Percentiles rank a stretch among this genome's conserved stretches.
phyloP scores from a whole-genome alignment of 441 rosid genomes.

The Erodium trifolium region DNA sequence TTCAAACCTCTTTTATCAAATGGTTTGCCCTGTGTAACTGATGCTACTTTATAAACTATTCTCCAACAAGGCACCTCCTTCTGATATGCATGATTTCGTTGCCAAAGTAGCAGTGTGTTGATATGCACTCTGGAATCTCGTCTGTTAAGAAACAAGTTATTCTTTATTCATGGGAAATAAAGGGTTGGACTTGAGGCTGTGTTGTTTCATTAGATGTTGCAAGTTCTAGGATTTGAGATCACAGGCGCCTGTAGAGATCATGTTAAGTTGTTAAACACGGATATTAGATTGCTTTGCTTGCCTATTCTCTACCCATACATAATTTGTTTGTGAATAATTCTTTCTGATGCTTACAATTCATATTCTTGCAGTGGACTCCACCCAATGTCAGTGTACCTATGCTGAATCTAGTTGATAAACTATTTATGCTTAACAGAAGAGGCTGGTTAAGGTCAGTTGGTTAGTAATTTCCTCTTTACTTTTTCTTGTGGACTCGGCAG shows the following conservation, averaged over 20 bases:
- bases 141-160: background rate
- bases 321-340: slow-evolving; percentile 9
- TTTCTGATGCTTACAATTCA: slow-evolving; percentile 6
- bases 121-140: background rate
- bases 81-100: background rate
- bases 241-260: background rate
- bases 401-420: slow-evolving; percentile 89
- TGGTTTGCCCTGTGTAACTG: too few relatives aligned
- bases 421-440: slow-evolving; percentile 91
- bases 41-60: too few relatives aligned
- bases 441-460: slow-evolving; percentile 57
- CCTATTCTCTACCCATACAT: background rate
- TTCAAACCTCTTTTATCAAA: background rate
- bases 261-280: background rate
- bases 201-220: background rate
- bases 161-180: background rate
- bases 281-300: slow-evolving; percentile 1
- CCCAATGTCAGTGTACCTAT: slow-evolving; percentile 90
- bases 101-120: background rate
- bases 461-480: background rate
- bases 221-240: background rate
- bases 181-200: background rate
- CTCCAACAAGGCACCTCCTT: background rate
- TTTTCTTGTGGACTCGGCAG: slow-evolving; percentile 7
- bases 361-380: slow-evolving; percentile 77